Conservation (phyloP, 1,284 basidiomycete genomes). For the Calocybe gambosa region DNA sequence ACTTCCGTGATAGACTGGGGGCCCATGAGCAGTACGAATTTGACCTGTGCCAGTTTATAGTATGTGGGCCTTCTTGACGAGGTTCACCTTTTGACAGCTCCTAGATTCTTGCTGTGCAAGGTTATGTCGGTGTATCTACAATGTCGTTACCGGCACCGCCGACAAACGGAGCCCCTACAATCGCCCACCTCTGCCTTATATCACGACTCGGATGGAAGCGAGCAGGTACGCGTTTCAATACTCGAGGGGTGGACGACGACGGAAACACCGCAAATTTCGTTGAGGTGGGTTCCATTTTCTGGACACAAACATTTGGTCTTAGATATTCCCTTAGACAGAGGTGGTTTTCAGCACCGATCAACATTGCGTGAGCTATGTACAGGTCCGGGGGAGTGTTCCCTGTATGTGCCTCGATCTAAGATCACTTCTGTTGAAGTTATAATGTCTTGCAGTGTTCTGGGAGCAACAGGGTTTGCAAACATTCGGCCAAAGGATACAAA, state of each 20-base stretch:
- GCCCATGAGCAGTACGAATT: constrained; percentile 61
- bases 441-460: constrained; percentile 76
- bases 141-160: constrained; percentile 70
- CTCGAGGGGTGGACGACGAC: constrained; percentile 95
- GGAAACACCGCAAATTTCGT: constrained; percentile 98
- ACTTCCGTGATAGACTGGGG: constrained; percentile 75
- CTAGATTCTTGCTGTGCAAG: constrained; percentile 88
- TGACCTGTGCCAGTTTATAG: constrained; percentile 76
- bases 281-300: constrained; percentile 50
- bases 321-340: constrained; percentile 63
- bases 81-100: constrained; percentile 20
- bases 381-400: constrained; percentile 92
- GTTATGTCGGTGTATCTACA: constrained; percentile 74
- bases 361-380: constrained; percentile 84
- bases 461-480: constrained; percentile 93
- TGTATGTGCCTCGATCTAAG: constrained; percentile 45
- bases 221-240: constrained; percentile 96
- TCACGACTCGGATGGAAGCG: constrained; percentile 91
- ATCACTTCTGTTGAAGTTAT: constrained; percentile 14
- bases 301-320: constrained; percentile 12
- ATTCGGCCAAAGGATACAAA: constrained; percentile 86
- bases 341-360: constrained; percentile 82
- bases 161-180: constrained; percentile 56
- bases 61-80: constrained; percentile 32
- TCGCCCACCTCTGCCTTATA: constrained; percentile 74